Conservation (phyloP, 257 asterid species). For the Solanum medicagineum region DNA sequence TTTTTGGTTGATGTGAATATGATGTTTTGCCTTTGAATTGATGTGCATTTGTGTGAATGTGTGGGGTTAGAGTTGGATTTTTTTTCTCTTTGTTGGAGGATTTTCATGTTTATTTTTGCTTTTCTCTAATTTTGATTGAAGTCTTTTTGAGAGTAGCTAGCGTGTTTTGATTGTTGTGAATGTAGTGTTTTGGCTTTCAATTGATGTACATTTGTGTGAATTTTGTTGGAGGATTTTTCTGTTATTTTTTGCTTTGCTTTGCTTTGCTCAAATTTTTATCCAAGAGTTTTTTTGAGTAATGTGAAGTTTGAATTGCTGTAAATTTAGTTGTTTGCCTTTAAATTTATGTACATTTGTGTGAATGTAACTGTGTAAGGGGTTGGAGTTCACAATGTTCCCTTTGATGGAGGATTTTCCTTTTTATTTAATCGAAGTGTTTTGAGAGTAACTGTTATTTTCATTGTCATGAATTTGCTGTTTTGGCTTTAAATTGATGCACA, state of each 20-base stretch:
- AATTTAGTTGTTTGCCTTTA: background rate
- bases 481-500: constrained; percentile 4
- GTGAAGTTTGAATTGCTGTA: background rate
- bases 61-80: background rate
- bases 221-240: no score
- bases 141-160: background rate
- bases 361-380: background rate
- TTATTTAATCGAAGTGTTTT: no score
- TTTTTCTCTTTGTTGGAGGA: background rate
- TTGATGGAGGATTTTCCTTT: background rate
- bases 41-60: constrained; percentile 3
- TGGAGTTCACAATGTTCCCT: background rate
- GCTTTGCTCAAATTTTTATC: background rate
- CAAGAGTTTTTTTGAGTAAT: background rate
- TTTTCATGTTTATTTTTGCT: background rate
- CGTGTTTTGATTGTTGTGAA: background rate
- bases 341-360: background rate
- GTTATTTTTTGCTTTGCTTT: no score
- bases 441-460: background rate
- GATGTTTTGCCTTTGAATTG: background rate
- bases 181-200: background rate
- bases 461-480: background rate
- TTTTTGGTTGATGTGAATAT: background rate
- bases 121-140: background rate
- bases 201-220: background rate